A percentile compares a stretch with the other conserved stretches of the same genome.
Conservation (phyloP, 1,284 basidiomycete species). For the Cutaneotrichosporon curvatum region DNA sequence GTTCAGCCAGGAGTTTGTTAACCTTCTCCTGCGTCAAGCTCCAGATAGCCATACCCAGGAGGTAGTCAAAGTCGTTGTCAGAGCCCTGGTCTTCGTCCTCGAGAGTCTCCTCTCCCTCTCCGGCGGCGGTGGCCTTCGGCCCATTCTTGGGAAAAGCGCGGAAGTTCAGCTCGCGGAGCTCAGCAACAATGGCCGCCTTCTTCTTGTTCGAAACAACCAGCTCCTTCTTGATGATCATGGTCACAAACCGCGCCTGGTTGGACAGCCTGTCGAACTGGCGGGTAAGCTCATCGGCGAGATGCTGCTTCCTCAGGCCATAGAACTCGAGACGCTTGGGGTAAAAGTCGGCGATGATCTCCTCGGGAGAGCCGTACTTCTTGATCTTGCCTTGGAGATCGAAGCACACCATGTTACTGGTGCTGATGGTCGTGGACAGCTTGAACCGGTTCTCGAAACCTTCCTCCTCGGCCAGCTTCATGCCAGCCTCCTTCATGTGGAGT, state of each 20-base stretch:
- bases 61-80: conserved; percentile 80
- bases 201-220: conserved; percentile 90
- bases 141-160: conserved; percentile 65
- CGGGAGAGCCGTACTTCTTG: conserved; percentile 82
- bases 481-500: conserved; percentile 68
- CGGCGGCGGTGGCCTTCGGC: conserved; percentile 62
- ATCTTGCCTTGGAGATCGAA: conserved; percentile 97
- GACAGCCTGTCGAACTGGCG: conserved; percentile 73
- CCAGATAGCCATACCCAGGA: conserved; percentile 91
- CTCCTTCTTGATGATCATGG: conserved; percentile 88
- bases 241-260: conserved; percentile 94
- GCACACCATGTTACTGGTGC: conserved; percentile 95
- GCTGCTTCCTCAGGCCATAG: conserved; percentile 95
- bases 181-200: conserved; percentile 75
- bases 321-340: conserved; percentile 81
- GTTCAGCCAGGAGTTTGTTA: conserved; percentile 73
- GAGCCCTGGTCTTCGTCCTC: conserved; percentile 52
- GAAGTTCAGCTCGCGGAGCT: conserved; percentile 79
- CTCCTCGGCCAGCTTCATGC: conserved; percentile 76
- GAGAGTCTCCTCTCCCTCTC: conserved; percentile 60
- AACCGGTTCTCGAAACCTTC: conserved; percentile 88
- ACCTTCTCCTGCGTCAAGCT: conserved; percentile 94
- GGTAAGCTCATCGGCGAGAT: conserved; percentile 78
- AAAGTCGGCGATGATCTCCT: conserved; percentile 91
- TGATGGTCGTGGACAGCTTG: conserved; percentile 76